Base-by-base conservation (phyloP, 2,329 filamentous ascomycete species). In the Alternaria novae-zelandiae region DNA sequence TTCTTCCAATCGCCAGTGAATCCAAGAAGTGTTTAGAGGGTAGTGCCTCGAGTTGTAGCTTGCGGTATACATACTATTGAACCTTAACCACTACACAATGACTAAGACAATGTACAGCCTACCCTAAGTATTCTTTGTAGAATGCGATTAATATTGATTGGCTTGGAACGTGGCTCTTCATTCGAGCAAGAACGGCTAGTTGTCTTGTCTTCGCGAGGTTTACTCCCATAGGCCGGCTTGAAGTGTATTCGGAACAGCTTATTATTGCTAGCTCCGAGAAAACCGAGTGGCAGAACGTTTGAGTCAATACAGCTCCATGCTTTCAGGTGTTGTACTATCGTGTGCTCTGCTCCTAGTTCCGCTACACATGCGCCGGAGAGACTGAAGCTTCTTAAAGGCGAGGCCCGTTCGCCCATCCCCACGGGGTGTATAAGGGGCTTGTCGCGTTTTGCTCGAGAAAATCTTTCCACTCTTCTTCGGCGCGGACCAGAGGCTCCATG, bases 11-110 rank as follows among this genome's bases (percentile, higher is more conserved):
- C 32, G 0, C 32, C 7, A 36, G 32, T 36, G 32, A 36, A 36
- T 36, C 7, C 7, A 36, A 36, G 32, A 36, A 36, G 0, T n/a
- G 32, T 0, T 0, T 5, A 36, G 32, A n/a, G 1, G 1, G 1
- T n/a, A 36, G 15, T n/a, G 32, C 1, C n/a, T 36, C 8, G 8
- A 9, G 32, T n/a, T n/a, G 15, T 36, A 2, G 4, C 1, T 36
- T 36, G 15, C 32, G 5, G 6, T 36, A n/a, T 36, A 36, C 32
- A 36, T 36, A 36, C 32, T 36, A 12, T 1, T 0, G 2, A n/a
- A 36, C 32, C 32, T n/a, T 36, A 5, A 36, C 0, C n/a, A 36
- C 15, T n/a, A 36, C 7, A n/a, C 32, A 9, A 36, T 36, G 3
- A 36, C 15, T n/a, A 36, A 36, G 2, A 0, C 10, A 36, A n/a